These are phyloP conservation scores for Amanita thiersii DNA, from an alignment of 768 basidiomycete species.

Conservation along the genomic window DNA sequence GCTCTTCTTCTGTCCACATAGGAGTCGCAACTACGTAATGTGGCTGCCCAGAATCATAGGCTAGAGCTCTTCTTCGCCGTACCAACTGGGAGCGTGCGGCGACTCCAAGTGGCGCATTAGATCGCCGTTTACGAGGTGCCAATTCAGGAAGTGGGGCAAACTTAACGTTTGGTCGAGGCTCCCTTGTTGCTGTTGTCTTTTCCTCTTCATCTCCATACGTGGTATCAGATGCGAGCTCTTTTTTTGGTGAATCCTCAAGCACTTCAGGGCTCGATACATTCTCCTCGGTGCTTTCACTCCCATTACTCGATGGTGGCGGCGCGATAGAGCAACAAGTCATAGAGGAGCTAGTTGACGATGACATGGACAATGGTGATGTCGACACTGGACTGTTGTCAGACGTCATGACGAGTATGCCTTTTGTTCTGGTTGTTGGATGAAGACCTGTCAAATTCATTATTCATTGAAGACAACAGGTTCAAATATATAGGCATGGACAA, in stretches of 20 bases:
- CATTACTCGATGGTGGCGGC: neutral
- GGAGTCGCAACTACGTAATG: conserved; percentile 13
- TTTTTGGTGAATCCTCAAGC: neutral
- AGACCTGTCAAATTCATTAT: neutral
- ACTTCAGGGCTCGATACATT: neutral
- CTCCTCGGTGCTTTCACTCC: neutral
- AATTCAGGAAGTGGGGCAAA: conserved; percentile 55
- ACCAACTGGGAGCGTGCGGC: conserved; percentile 39
- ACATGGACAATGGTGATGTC: neutral
- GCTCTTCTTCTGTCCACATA: conserved; percentile 31
- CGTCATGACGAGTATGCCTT: conserved; percentile 3
- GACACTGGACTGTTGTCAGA: neutral
- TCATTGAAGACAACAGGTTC: too few relatives aligned
- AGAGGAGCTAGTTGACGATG: conserved; percentile 2
- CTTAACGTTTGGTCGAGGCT: conserved; percentile 30
- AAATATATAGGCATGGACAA: too few relatives aligned
- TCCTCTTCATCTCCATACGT: neutral
- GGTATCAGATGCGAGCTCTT: neutral
- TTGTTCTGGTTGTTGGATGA: conserved; percentile 1
- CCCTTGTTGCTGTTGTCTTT: neutral
- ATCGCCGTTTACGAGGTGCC: conserved; percentile 40
- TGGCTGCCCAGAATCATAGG: conserved; percentile 7
- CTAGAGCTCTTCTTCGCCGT: conserved; percentile 22
- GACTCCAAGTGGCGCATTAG: conserved; percentile 44
- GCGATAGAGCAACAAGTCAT: neutral